Evolutionary conservation across 352 stramenopile genomes (phyloP), one percentile per base, ranked within the genome.

Genomic region (Phytopythium vexans): DNA sequence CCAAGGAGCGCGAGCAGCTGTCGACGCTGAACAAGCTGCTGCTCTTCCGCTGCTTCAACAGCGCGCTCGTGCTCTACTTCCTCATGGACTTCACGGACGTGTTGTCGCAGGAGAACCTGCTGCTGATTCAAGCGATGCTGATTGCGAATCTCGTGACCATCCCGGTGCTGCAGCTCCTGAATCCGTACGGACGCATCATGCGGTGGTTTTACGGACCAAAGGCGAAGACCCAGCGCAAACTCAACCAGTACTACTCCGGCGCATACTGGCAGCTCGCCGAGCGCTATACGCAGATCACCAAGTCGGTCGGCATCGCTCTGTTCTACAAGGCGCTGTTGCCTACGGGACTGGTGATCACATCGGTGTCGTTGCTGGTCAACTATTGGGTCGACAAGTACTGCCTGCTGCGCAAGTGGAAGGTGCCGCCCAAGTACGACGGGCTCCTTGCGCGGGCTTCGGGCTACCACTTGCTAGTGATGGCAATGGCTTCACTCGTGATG

Each of bases 311-410:
- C 3, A 86, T 78, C 31, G 77, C 73, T 11, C 62, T 86, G 8
- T 88, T 88, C 54, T 88, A 73, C 60, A 88, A 88, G 64, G 70
- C 77, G 0, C 54, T 88, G 4, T 51, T 88, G 1, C 77, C 77
- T 0, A 88, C 78, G 8, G 82, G 82, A 0, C 64, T 89, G 2
- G 53, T 83, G 9, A 82, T 92, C 55, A 86, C 78, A 34, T 58
- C 73, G 6, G 49, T 88, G 35, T 85, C 76, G 31, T 52, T 92
- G 35, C 66, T 90, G 4, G 68, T 92, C 9, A 90, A 88, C 52
- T 92, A 88, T 62, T 90, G 79, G 79, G 77, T 92, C 37, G 81
- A 89, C 66, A 92, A 92, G 60, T 92, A 84, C 53, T 92, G 82
- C 41, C 52, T 92, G 41, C 60, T 91, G 48, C 80, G 76, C 51